Conservation (phyloP, 805 yeast genomes). For the Starmerella stigmatis region DNA sequence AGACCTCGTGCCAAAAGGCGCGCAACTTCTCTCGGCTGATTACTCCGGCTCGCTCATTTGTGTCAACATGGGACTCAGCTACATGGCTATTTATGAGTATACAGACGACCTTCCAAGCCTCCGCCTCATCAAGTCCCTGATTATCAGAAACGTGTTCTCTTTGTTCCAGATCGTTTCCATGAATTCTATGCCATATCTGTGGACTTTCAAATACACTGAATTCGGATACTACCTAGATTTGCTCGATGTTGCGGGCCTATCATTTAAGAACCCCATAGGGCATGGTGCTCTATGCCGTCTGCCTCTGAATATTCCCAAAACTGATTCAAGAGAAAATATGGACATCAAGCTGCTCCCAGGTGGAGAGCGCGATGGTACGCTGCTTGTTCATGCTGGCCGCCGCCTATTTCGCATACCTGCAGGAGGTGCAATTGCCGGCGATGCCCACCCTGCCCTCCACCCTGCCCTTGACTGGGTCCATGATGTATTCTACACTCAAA, state of each 20-base stretch:
- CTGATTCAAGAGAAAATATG: background rate
- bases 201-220: background rate
- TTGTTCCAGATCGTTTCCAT: background rate
- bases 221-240: background rate
- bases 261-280: constrained; percentile 1
- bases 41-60: background rate
- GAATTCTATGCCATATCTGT: background rate
- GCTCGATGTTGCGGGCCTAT: constrained; percentile 1
- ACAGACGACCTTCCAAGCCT: background rate
- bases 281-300: background rate
- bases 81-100: background rate
- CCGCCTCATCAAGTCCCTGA: background rate
- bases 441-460: background rate
- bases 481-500: background rate
- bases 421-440: constrained; percentile 2
- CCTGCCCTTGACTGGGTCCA: background rate
- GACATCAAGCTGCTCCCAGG: background rate
- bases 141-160: background rate
- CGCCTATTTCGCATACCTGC: background rate
- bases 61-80: background rate
- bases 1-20: background rate
- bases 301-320: background rate
- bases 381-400: background rate
- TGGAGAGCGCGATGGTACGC: background rate
- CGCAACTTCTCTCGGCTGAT: constrained; percentile 2